Evolutionary conservation across 768 basidiomycete genomes (phyloP), one percentile per base, ranked within the genome.

Genomic region (Tubosaeta sp.): DNA sequence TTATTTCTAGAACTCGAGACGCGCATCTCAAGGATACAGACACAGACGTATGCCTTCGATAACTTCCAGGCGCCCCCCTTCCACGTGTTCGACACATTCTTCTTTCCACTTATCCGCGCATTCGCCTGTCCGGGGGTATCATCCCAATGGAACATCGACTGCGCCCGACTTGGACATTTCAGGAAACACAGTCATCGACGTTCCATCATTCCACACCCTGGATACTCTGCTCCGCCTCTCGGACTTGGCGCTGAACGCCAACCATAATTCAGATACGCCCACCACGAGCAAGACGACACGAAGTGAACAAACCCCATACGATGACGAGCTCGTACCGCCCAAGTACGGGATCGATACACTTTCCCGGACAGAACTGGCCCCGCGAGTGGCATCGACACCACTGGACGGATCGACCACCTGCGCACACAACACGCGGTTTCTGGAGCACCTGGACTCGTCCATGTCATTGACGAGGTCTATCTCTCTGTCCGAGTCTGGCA

Each of bases 21-120:
- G 50, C 13, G 37, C 49, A 2, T 63, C 61, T 43, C 57, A 58
- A 39, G 55, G 53, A n/a, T 48, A 53, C 2, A 54, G 52, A 27
- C 59, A 58, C 14, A 56, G 52, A 26, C 66, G 65, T 22, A 42
- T 61, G 27, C 26, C 65, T 17, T 67, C 68, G 8, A 53, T 48
- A 9, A 16, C 59, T 3, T 65, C 63, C 13, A 56, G 64, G 25
- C 61, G 29, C 4, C 29, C 60, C 1, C 50, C 2, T 17, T 50
- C 51, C 17, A 27, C 51, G 9, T 56, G 51, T 26, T 41, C 52
- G 11, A 44, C 19, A 4, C 52, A 59, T 9, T 49, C n/a, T n/a
- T n/a, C 54, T 41, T 66, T 67, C 45, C 59, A 55, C 32, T 52
- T 70, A 16, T 69, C 66, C 3, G 45, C 56, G 2, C 44, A 59